These are phyloP conservation scores for Wickerhamomyces rabaulensis DNA, from an alignment of 805 yeast genomes.

Conservation along the genomic window DNA sequence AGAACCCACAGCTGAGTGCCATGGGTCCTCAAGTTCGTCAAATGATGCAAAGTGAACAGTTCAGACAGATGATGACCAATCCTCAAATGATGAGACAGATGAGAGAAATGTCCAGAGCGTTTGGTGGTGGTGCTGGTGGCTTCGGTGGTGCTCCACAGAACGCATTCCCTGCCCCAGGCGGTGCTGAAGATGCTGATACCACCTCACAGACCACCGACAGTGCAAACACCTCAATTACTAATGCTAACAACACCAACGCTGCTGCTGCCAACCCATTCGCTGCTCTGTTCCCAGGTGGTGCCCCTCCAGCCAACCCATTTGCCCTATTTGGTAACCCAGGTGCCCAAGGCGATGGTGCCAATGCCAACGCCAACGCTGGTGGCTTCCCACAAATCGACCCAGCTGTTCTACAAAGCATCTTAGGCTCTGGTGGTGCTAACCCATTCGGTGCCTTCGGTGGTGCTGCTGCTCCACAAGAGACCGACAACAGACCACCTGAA, in stretches of 20 bases:
- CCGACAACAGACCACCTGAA: slow-evolving; percentile 71
- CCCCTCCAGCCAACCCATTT: slow-evolving; percentile 36
- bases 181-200: slow-evolving; percentile 14
- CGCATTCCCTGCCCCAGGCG: slow-evolving; percentile 49
- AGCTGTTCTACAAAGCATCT: slow-evolving; percentile 37
- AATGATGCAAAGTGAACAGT: slow-evolving; percentile 76
- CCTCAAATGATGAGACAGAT: slow-evolving; percentile 82
- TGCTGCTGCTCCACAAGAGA: slow-evolving; percentile 15
- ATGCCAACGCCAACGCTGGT: slow-evolving; percentile 1
- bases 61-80: slow-evolving; percentile 74
- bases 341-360: slow-evolving; percentile 22
- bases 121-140: slow-evolving; percentile 28
- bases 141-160: slow-evolving; percentile 21
- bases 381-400: slow-evolving; percentile 44
- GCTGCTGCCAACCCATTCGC: slow-evolving; percentile 10
- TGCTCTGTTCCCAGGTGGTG: slow-evolving; percentile 6
- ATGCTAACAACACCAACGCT: slow-evolving; percentile 23
- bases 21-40: slow-evolving; percentile 89
- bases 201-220: background rate
- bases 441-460: slow-evolving; percentile 4
- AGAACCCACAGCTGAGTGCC: slow-evolving; percentile 76
- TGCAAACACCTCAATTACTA: slow-evolving; percentile 25
- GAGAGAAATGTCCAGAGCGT: slow-evolving; percentile 64
- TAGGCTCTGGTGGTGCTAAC: slow-evolving; percentile 34
- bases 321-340: slow-evolving; percentile 26